Evolutionary conservation across 805 yeast species (phyloP), one percentile per base, ranked within the genome.

Genomic region (Deakozyma indianensis): DNA sequence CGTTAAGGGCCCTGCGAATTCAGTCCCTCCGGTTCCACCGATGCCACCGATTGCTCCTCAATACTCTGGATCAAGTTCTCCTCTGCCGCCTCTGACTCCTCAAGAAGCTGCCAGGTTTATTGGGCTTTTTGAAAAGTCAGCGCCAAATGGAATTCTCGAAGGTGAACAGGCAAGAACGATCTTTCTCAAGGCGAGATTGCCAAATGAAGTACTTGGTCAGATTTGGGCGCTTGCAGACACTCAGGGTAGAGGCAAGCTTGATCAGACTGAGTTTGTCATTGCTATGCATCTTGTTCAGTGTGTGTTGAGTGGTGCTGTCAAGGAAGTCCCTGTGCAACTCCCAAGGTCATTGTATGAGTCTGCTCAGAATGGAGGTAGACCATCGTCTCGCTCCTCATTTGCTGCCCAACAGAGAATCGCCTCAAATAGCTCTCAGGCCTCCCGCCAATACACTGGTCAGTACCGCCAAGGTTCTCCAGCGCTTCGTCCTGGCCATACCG

Each of bases 211-310:
- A 1, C 68, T 92, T 50, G 95, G 94, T 47, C 82, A 80, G 58
- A 80, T 92, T 48, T 92, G 98, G 98, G 74, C 74, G 45, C 68
- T 90, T 47, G 92, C 83, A 41, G 98, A 92, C 60, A 76, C 78
- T 49, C 73, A 74, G 45, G 78, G 78, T 53, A 64, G 74, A 1
- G 98, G 98, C 3, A 69, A 74, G 46, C 74, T 92, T 54, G 70
- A 74, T 47, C 74, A 78, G 57, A 71, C 78, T 15, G 88, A 85
- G 59, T 92, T 92, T 55, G 75, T 85, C 41, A 75, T 90, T 55
- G 96, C 97, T 4, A 90, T 92, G 98, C 94, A 84, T 63, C 71
- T 92, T 58, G 85, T 92, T 51, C 96, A 90, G 62, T 79, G 86
- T 53, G 66, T 81, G 25, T 68, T 86, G 56, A 74, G 77, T 55